Base-by-base conservation (phyloP, 1,139 yeast species). In the Yamadazyma taylorii region DNA sequence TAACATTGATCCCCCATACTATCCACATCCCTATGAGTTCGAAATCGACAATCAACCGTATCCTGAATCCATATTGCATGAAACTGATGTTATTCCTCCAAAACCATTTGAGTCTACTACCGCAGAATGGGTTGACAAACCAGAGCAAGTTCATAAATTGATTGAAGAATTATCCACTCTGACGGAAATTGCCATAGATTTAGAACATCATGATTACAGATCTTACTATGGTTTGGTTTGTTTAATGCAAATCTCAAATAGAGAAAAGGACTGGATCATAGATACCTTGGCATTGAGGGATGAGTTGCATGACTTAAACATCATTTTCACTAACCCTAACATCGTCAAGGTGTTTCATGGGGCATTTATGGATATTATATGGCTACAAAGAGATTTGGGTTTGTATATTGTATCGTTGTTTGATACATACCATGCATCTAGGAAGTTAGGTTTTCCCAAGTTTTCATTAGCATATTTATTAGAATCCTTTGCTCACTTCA, bases 321-420 rank as follows among this genome's bases (percentile, higher is more conserved):
- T 67, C 36, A 77, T 90, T 1, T 89, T 92, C 48, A 75, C 97
- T 3, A 69, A 92, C 57, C 97, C 97, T 0, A 52, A 63, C 4
- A 81, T 90, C 24, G 68, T 88, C 25, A 94, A 94, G 56, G 95
- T 94, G 1, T 79, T 94, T 49, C 99, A 94, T 56, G 98, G 99
- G 46, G 96, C 98, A 0, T 83, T 81, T 47, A 89, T 89, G 96
- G 99, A 94, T 67, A 85, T 92, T 8, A 83, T 88, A 34, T 94
- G 99, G 99, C 69, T 94, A 30, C 99, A 94, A 63, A 73, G 98
- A 48, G 98, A 94, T 56, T 73, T 94, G 46, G 99, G 99, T 0
- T 64, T 94, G 11, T 94, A 94, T 51, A 67, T 94, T 16, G 98
- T 92, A 6, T 79, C 94, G 27, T 63, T 94, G 19, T 92, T 94